These are phyloP conservation scores for Penicillium pulvis DNA, from an alignment of 495 filamentous ascomycete genomes.

Conservation along the genomic window DNA sequence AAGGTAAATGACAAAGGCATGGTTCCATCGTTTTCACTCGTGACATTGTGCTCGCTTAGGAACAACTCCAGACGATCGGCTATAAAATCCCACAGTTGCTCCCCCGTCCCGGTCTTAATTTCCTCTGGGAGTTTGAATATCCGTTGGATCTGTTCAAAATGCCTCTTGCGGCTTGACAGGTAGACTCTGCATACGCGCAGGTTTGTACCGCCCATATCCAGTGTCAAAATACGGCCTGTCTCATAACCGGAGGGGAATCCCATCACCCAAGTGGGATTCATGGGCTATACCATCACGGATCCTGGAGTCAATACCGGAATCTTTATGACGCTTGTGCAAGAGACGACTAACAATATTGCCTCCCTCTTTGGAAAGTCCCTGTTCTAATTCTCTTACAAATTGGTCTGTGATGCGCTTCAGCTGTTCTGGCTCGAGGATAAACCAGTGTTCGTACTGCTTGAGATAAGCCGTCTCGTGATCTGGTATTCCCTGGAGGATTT, in stretches of 20 bases:
- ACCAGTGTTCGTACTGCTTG: slow-evolving; percentile 72
- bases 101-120: slow-evolving; percentile 76
- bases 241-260: slow-evolving; percentile 80
- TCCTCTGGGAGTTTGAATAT: slow-evolving; percentile 90
- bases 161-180: slow-evolving; percentile 75
- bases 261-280: slow-evolving; percentile 97
- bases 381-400: slow-evolving; percentile 78
- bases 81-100: slow-evolving; percentile 90
- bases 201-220: slow-evolving; percentile 97
- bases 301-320: background rate
- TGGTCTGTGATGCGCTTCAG: slow-evolving; percentile 85
- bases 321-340: background rate
- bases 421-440: slow-evolving; percentile 69
- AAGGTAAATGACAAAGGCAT: slow-evolving; percentile 90
- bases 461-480: slow-evolving; percentile 74
- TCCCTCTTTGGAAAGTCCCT: slow-evolving; percentile 79
- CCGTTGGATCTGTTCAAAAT: slow-evolving; percentile 90
- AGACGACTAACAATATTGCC: slow-evolving; percentile 74
- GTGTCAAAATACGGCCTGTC: slow-evolving; percentile 79
- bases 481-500: slow-evolving; percentile 68
- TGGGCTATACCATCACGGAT: slow-evolving; percentile 60
- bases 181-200: slow-evolving; percentile 89
- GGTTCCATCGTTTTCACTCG: slow-evolving; percentile 46
- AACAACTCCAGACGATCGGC: slow-evolving; percentile 87
- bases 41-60: slow-evolving; percentile 75